Percentiles rank a stretch among this genome's conserved stretches.
phyloP scores from a whole-genome alignment of 805 yeast genomes.

The Ogataea pini region DNA sequence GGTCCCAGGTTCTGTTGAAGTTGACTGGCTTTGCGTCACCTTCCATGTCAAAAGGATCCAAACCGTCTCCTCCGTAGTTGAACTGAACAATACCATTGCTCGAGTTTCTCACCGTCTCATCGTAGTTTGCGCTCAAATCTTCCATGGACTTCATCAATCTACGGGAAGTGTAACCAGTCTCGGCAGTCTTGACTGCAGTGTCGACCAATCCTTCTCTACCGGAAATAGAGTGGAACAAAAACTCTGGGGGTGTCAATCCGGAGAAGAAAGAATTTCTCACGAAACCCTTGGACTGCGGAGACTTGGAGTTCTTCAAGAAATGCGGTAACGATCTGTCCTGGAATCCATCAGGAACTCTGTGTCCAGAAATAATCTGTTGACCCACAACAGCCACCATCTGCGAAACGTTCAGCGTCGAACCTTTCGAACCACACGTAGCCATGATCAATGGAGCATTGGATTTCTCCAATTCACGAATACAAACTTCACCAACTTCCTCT shows the following conservation, averaged over 20 bases:
- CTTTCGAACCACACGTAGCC: slow-evolving; percentile 99
- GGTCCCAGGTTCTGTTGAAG: slow-evolving; percentile 93
- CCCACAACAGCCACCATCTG: slow-evolving; percentile 99
- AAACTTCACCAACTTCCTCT: slow-evolving; percentile 98
- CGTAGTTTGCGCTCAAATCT: slow-evolving; percentile 92
- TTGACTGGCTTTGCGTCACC: slow-evolving; percentile 98
- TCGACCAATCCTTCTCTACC: slow-evolving; percentile 99
- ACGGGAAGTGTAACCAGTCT: slow-evolving; percentile 98
- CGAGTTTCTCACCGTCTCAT: slow-evolving; percentile 91
- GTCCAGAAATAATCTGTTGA: slow-evolving; percentile 97
- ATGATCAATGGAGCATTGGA: slow-evolving; percentile 95
- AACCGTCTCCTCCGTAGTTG: slow-evolving; percentile 97
- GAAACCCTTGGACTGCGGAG: slow-evolving; percentile 97
- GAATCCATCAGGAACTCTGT: slow-evolving; percentile 99
- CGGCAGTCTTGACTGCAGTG: slow-evolving; percentile 99
- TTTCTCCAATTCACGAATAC: slow-evolving; percentile 86
- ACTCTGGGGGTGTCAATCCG: slow-evolving; percentile 95
- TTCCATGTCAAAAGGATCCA: slow-evolving; percentile 98
- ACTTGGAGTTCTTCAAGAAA: slow-evolving; percentile 91
- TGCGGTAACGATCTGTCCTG: slow-evolving; percentile 98
- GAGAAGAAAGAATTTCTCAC: slow-evolving; percentile 93
- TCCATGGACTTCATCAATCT: slow-evolving; percentile 97
- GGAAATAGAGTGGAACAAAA: slow-evolving; percentile 96
- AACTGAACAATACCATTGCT: slow-evolving; percentile 96
- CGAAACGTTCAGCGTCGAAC: slow-evolving; percentile 95